A percentile compares a stretch with the other conserved stretches of the same genome.
Evolutionary conservation across 768 basidiomycete species (phyloP).

Genomic region (Boletus rubropictus): DNA sequence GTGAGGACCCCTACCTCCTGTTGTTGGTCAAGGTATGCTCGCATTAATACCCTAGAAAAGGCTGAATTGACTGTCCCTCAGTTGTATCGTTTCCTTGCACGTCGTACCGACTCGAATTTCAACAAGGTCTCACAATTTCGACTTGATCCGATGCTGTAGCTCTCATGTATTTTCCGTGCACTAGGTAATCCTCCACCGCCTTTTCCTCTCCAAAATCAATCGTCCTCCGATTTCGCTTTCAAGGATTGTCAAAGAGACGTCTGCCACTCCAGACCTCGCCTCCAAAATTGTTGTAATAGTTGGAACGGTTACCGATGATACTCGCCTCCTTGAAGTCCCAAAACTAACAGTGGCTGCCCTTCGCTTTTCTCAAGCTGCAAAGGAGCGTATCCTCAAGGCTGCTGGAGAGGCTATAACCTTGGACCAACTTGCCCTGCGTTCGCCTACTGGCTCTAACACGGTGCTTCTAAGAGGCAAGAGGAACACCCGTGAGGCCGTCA

Average conservation of each 20-base stretch:
- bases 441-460: conserved; percentile 94
- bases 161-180: conserved; percentile 17
- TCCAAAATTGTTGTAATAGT: conserved; percentile 87
- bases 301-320: conserved; percentile 92
- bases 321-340: conserved; percentile 78
- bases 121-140: conserved; percentile 66
- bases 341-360: conserved; percentile 93
- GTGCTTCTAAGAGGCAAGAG: conserved; percentile 88
- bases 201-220: conserved; percentile 97
- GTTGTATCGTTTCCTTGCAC: conserved; percentile 98
- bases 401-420: conserved; percentile 94
- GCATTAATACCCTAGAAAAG: conserved; percentile 7
- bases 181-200: conserved; percentile 88
- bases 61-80: conserved; percentile 30
- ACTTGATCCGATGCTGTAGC: background rate
- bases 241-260: conserved; percentile 80
- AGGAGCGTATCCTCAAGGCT: conserved; percentile 91
- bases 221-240: conserved; percentile 95
- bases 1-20: conserved; percentile 98
- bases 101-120: conserved; percentile 91
- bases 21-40: conserved; percentile 87
- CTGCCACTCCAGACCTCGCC: conserved; percentile 53
- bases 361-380: conserved; percentile 87
- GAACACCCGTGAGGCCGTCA: conserved; percentile 90
- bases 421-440: conserved; percentile 92